Evolutionary conservation across 441 rosid species (phyloP), one percentile per base, ranked within the genome.

Genomic region (Bocquillonia castaneifolia): DNA sequence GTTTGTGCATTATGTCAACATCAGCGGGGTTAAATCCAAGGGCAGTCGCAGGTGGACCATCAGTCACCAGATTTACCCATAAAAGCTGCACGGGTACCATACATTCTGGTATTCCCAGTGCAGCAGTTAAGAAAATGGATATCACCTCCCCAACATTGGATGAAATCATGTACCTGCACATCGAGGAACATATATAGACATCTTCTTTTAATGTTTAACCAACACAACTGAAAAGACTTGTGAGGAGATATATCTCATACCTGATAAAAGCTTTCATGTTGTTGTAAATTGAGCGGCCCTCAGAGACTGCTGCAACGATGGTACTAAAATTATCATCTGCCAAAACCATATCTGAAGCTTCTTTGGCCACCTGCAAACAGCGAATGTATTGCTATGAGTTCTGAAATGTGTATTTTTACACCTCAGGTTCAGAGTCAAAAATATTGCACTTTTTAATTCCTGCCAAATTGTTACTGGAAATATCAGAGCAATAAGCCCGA

Each of bases 301-400:
- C 98, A 1, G 90, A 91, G 47, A 92, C 83, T 12, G 95, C 98
- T 3, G 81, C 76, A 68, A 90, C 96, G 20, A 92, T 92, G 53
- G 89, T 88, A 66, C 86, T 85, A 75, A 92, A 90, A 66, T 88
- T 86, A 80, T 90, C 98, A 77, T 92, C 95, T 9, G 95, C 96
- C 76, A 92, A 76, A 80, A 92, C 86, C 98, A 92, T 92, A 73
- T 92, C 98, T 0, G 98, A 88, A 72, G 98, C 98, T 85, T 90
- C 98, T 84, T 92, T 88, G 6, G 96, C 96, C 53, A 91, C 97
- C 97, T 91, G 84, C 64, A 69, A 37, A 52, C 26, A 57, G 31
- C 32, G 17, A 18, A 72, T 10, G 42, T 1, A 7, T 23, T 22
- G 7, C 31, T 25, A 5, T 39, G 15, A 66, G 39, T 55, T 44